A percentile compares a stretch with the other conserved stretches of the same genome.
Conservation (phyloP, 768 basidiomycete genomes). For the Hericium rajendrae region DNA sequence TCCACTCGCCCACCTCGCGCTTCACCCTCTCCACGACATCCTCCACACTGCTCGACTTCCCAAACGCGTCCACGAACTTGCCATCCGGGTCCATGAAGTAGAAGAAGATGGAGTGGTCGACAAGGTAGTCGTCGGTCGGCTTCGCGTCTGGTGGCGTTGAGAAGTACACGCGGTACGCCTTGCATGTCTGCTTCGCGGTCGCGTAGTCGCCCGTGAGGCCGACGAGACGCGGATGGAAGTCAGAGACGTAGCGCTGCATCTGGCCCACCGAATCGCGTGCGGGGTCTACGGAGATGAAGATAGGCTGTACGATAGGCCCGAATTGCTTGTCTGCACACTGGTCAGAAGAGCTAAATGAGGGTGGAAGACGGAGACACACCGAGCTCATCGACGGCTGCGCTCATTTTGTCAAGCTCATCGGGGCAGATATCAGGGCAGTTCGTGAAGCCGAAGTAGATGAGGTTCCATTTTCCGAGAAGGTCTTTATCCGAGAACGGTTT, state of each 20-base stretch:
- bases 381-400: constrained; percentile 58
- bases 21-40: constrained; percentile 58
- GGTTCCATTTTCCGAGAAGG: constrained; percentile 82
- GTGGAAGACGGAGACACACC: constrained; percentile 36
- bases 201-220: constrained; percentile 86
- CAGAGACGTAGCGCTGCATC: constrained; percentile 56
- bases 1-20: constrained; percentile 38
- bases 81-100: constrained; percentile 97
- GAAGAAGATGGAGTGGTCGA: constrained; percentile 94
- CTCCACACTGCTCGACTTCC: constrained; percentile 62
- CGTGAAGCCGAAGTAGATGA: constrained; percentile 97
- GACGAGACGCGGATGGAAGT: constrained; percentile 87
- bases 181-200: constrained; percentile 80
- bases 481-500: constrained; percentile 72
- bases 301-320: constrained; percentile 69
- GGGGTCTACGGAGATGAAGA: constrained; percentile 97
- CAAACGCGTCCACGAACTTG: constrained; percentile 93
- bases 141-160: constrained; percentile 87
- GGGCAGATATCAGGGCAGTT: constrained; percentile 99
- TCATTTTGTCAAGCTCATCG: constrained; percentile 94
- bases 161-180: constrained; percentile 96
- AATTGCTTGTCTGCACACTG: constrained; percentile 48
- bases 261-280: constrained; percentile 68
- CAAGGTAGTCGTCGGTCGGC: constrained; percentile 88
- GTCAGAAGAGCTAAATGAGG: not conserved